Conservation (phyloP, 1,284 basidiomycete genomes). For the Cryptococcus sp. region DNA sequence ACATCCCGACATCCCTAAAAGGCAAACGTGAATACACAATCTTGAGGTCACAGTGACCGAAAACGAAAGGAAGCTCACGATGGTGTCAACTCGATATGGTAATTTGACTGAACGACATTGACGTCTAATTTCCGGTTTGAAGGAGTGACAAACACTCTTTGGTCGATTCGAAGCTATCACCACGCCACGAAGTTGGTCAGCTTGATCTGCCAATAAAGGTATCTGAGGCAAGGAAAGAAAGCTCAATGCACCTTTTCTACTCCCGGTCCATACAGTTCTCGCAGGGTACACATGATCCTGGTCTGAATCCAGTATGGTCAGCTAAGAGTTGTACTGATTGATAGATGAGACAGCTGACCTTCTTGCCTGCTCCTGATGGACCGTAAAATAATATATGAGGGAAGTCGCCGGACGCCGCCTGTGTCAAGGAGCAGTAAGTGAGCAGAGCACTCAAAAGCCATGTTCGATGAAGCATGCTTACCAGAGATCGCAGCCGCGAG, state of each 20-base stretch:
- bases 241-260: conserved; percentile 76
- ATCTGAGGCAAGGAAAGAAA: neutral
- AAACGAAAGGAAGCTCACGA: conserved; percentile 59
- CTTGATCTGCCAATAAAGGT: neutral
- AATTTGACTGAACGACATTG: conserved; percentile 96
- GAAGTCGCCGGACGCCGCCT: conserved; percentile 89
- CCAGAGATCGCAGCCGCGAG: conserved; percentile 75
- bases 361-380: conserved; percentile 95
- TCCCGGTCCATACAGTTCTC: conserved; percentile 87
- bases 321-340: neutral
- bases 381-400: conserved; percentile 98
- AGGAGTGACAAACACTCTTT: conserved; percentile 92
- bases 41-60: neutral
- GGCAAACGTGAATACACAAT: neutral
- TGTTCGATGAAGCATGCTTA: conserved; percentile 38
- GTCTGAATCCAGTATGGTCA: conserved; percentile 58
- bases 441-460: too few species aligned
- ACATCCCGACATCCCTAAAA: conserved; percentile 88
- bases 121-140: conserved; percentile 94
- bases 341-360: conserved; percentile 52
- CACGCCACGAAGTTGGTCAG: neutral
- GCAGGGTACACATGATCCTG: conserved; percentile 82
- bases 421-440: conserved; percentile 3
- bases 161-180: conserved; percentile 91
- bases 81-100: conserved; percentile 96